Conservation (phyloP, 306 rosid genomes). For the Gillenia trifoliata region DNA sequence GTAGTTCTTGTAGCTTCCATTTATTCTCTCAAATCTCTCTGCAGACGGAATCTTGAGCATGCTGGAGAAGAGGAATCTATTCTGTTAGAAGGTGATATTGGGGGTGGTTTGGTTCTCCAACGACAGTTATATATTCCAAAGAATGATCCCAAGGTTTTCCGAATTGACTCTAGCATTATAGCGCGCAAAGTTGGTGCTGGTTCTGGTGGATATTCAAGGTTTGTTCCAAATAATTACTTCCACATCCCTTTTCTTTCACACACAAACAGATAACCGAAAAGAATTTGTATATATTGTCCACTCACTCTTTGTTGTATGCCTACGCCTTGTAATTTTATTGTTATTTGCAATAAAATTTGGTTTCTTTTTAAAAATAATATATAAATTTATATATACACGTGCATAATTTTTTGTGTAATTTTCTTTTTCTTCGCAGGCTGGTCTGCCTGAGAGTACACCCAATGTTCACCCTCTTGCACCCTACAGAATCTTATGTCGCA, state of each 20-base stretch:
- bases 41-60: conserved; percentile 61
- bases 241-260: not conserved
- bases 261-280: not conserved
- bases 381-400: not conserved
- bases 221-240: conserved; percentile 9
- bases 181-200: conserved; percentile 89
- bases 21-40: conserved; percentile 15
- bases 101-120: conserved; percentile 79
- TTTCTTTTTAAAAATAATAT: too few relatives aligned
- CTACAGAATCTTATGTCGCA: conserved; percentile 64
- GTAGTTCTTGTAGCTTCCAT: not conserved
- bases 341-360: too few relatives aligned
- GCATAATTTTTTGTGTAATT: not conserved
- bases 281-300: not conserved
- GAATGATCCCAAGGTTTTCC: conserved; percentile 36
- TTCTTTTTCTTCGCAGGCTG: conserved; percentile 44
- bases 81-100: conserved; percentile 73
- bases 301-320: too few relatives aligned
- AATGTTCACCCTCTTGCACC: conserved; percentile 68
- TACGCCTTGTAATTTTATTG: too few relatives aligned
- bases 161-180: conserved; percentile 66
- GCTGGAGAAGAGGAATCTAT: conserved; percentile 69
- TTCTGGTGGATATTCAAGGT: conserved; percentile 97
- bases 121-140: conserved; percentile 59
- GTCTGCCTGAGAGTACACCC: conserved; percentile 95